Conservation (phyloP, 2,329 filamentous ascomycete species). For the Talaromyces sp. region DNA sequence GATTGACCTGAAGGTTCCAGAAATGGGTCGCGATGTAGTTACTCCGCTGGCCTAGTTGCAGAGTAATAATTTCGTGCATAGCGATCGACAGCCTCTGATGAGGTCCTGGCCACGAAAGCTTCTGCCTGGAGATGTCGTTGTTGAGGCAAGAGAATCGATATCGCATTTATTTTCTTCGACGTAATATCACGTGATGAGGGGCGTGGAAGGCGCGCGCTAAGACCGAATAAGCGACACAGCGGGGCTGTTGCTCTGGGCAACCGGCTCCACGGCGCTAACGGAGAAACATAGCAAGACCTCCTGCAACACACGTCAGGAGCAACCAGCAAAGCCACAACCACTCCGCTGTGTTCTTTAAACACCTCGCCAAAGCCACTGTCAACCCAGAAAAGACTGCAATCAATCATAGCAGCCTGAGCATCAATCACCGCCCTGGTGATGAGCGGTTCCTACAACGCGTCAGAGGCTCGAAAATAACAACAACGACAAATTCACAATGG, state of each 20-base stretch:
- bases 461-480: conserved; percentile 2
- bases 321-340: conserved; percentile 3
- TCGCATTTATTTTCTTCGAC: neutral
- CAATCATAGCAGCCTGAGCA: neutral
- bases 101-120: neutral
- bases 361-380: neutral
- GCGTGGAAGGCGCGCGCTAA: neutral
- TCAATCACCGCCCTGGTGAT: neutral
- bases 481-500: conserved; percentile 20
- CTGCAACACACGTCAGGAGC: neutral
- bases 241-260: conserved; percentile 11
- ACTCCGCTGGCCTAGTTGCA: conserved; percentile 87
- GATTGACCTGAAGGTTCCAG: conserved; percentile 80
- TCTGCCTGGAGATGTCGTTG: neutral
- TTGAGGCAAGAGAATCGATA: neutral
- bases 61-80: conserved; percentile 93
- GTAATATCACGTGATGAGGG: conserved; percentile 5
- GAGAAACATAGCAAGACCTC: conserved; percentile 10
- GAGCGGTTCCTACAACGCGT: neutral
- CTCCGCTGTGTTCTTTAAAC: neutral
- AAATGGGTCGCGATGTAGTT: conserved; percentile 96
- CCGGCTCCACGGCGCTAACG: conserved; percentile 1
- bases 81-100: neutral
- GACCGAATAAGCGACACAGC: neutral
- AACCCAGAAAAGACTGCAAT: neutral